phyloP scores from a whole-genome alignment of 495 filamentous ascomycete genomes.

The Lepidopterella palustris region DNA sequence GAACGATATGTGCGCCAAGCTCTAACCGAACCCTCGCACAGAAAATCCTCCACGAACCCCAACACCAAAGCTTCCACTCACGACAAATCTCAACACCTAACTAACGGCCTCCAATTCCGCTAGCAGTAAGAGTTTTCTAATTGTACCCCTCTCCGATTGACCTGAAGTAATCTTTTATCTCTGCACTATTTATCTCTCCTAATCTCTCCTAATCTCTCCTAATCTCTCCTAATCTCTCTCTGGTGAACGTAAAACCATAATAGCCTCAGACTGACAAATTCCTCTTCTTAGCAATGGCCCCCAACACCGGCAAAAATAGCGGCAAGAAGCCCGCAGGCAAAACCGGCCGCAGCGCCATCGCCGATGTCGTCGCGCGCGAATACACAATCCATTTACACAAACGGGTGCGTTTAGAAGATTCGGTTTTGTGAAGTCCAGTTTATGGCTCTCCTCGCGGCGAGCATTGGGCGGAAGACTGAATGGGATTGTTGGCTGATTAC shows the following conservation, averaged over 20 bases:
- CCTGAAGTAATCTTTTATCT: too few species aligned
- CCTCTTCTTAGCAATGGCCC: constrained; percentile 15
- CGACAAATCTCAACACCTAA: constrained; percentile 1
- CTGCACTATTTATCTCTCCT: too few species aligned
- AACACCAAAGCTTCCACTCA: background rate
- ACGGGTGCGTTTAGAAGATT: constrained; percentile 81
- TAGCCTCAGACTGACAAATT: constrained; percentile 3
- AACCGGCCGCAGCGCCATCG: constrained; percentile 82
- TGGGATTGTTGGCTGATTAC: constrained; percentile 22
- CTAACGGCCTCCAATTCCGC: background rate
- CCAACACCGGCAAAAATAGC: background rate
- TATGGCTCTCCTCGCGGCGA: constrained; percentile 3
- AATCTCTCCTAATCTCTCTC: background rate
- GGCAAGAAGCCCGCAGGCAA: constrained; percentile 53
- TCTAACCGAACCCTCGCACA: background rate
- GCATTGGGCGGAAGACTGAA: constrained; percentile 41
- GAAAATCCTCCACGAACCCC: constrained; percentile 9
- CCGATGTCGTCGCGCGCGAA: constrained; percentile 97
- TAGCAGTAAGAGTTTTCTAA: too few species aligned
- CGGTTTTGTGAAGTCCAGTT: constrained; percentile 67
- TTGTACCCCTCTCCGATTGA: too few species aligned
- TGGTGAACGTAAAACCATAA: constrained; percentile 5
- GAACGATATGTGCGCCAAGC: constrained; percentile 1
- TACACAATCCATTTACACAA: constrained; percentile 99
- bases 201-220: background rate